These are phyloP conservation scores for Vicia sativa DNA, from an alignment of 306 rosid species.

Conservation along the genomic window DNA sequence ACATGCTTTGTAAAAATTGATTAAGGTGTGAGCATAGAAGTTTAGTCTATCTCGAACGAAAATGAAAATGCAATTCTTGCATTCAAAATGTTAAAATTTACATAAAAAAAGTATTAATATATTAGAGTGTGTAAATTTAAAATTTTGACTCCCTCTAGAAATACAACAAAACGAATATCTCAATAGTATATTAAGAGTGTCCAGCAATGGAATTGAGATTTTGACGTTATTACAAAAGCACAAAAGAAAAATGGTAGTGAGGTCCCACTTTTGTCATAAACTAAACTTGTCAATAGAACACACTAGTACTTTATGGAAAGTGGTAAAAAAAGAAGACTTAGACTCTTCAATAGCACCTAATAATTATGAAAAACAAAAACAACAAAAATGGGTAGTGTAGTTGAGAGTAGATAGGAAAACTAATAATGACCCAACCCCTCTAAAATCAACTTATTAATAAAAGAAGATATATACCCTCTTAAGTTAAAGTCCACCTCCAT, in stretches of 20 bases:
- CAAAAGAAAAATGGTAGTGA: not conserved
- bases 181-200: too few species aligned
- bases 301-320: not conserved
- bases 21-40: too few species aligned
- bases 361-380: slow-evolving; percentile 16
- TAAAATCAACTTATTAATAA: not conserved
- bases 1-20: too few species aligned
- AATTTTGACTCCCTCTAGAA: too few species aligned
- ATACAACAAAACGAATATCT: too few species aligned
- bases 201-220: too few species aligned
- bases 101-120: too few species aligned
- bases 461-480: not conserved
- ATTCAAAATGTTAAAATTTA: too few species aligned
- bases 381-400: slow-evolving; percentile 1
- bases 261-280: not conserved
- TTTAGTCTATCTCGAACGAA: too few species aligned
- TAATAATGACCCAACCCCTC: slow-evolving; percentile 35
- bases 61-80: too few species aligned
- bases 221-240: not conserved
- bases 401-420: slow-evolving; percentile 35
- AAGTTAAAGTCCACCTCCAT: too few species aligned
- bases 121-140: too few species aligned
- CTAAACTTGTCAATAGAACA: slow-evolving; percentile 6
- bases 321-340: not conserved
- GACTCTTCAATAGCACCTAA: slow-evolving; percentile 10